A percentile compares a stretch with the other conserved stretches of the same genome.
Evolutionary conservation across 495 filamentous ascomycete genomes (phyloP).

Genomic region (Penicillium manginii): DNA sequence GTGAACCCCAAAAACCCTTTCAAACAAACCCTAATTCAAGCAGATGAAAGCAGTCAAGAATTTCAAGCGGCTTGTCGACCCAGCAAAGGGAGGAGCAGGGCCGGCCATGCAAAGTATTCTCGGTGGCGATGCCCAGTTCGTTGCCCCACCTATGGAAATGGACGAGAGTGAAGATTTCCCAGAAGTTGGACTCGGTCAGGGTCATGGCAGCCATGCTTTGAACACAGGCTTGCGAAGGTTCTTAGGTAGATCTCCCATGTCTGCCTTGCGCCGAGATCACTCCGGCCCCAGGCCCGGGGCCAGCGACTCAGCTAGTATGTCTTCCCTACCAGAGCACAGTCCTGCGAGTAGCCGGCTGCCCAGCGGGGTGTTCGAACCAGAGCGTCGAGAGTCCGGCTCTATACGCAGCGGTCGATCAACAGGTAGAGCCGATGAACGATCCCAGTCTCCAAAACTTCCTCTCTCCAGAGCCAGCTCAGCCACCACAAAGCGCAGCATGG

Average conservation of each 20-base stretch:
- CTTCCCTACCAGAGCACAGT: constrained; percentile 22
- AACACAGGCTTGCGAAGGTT: constrained; percentile 55
- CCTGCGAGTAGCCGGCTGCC: constrained; percentile 22
- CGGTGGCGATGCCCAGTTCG: constrained; percentile 55
- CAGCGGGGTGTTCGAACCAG: constrained; percentile 24
- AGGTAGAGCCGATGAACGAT: constrained; percentile 31
- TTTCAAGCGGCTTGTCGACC: constrained; percentile 69
- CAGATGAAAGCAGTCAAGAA: constrained; percentile 91
- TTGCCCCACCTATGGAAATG: constrained; percentile 62
- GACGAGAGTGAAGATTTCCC: constrained; percentile 46
- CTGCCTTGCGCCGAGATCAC: constrained; percentile 46
- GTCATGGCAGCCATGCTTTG: constrained; percentile 47
- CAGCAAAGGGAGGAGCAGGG: constrained; percentile 30
- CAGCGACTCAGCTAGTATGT: constrained; percentile 24
- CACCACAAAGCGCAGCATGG: constrained; percentile 44
- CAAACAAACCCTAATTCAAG: constrained; percentile 17
- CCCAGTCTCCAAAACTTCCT: constrained; percentile 30
- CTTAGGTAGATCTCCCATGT: constrained; percentile 50
- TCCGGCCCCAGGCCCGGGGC: constrained; percentile 26
- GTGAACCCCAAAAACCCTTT: background rate
- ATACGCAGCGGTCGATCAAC: constrained; percentile 28
- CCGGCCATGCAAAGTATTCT: constrained; percentile 60
- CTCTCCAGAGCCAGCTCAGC: constrained; percentile 43
- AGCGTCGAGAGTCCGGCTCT: constrained; percentile 36
- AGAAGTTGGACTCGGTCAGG: constrained; percentile 16